A percentile compares a stretch with the other conserved stretches of the same genome.
Evolutionary conservation across 495 filamentous ascomycete genomes (phyloP).

Genomic region (Xylaria flabelliformis): DNA sequence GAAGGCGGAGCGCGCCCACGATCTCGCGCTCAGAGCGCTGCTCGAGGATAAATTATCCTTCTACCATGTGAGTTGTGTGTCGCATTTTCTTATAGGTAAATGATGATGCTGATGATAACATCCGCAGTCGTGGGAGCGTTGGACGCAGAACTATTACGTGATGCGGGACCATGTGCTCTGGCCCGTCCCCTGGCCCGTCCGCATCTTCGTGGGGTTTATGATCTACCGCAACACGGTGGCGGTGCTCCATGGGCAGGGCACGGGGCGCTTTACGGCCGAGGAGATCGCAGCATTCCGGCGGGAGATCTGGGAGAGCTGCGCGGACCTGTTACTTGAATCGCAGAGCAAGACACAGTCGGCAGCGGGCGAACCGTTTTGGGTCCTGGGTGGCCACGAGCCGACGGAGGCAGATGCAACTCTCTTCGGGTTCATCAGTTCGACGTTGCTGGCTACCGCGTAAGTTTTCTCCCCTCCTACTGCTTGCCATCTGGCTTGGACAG

Average conservation of each 20-base stretch:
- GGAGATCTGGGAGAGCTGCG: conserved; percentile 62
- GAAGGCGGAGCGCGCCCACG: conserved; percentile 48
- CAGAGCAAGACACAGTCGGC: conserved; percentile 23
- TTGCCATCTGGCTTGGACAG: background rate
- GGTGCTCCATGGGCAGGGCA: conserved; percentile 63
- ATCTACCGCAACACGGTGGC: conserved; percentile 50
- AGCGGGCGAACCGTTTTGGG: conserved; percentile 57
- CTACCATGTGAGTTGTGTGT: conserved; percentile 32
- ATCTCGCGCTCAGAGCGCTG: conserved; percentile 59
- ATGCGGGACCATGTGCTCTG: conserved; percentile 62
- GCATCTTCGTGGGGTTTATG: conserved; percentile 59
- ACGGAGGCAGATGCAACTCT: conserved; percentile 63
- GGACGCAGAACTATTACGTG: conserved; percentile 66
- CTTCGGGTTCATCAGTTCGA: conserved; percentile 62
- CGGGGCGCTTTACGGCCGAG: conserved; percentile 52
- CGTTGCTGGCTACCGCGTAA: conserved; percentile 60
- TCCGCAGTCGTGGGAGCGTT: conserved; percentile 52
- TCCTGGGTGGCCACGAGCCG: conserved; percentile 59
- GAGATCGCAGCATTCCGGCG: conserved; percentile 54
- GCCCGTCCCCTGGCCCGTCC: conserved; percentile 57
- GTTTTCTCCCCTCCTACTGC: conserved; percentile 36
- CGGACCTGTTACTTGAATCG: conserved; percentile 45
- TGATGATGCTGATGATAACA: background rate
- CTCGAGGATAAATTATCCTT: conserved; percentile 69
- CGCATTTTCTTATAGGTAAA: background rate